A percentile compares a stretch with the other conserved stretches of the same genome.
These are phyloP conservation scores for Escovopsis sp. DNA, from an alignment of 2,329 filamentous ascomycete species.

Conservation along the genomic window DNA sequence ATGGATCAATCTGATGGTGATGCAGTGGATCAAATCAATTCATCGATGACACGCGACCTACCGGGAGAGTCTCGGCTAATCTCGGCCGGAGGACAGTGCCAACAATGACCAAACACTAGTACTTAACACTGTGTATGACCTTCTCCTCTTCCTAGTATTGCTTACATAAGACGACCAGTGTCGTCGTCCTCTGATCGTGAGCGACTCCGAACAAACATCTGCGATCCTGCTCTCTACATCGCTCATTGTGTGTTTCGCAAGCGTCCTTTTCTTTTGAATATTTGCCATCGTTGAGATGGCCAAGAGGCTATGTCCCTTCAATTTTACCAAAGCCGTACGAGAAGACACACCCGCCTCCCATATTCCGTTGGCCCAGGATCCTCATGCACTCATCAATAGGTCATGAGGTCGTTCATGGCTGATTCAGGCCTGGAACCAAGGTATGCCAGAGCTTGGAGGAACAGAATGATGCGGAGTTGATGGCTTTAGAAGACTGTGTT, in stretches of 20 bases:
- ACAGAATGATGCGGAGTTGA: neutral
- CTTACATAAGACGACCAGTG: neutral
- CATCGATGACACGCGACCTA: no score
- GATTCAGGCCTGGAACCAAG: slow-evolving; percentile 81
- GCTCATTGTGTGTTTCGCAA: neutral
- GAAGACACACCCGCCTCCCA: neutral
- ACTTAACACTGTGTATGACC: no score
- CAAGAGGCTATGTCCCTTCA: slow-evolving; percentile 19
- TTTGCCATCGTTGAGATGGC: slow-evolving; percentile 12
- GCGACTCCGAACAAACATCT: neutral
- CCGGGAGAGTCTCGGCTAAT: no score
- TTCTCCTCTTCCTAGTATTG: no score
- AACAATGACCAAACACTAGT: no score
- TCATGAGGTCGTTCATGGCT: slow-evolving; percentile 71
- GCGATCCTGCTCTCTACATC: no score
- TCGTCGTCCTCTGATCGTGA: neutral
- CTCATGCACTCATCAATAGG: slow-evolving; percentile 32
- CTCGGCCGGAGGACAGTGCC: no score
- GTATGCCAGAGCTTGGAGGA: slow-evolving; percentile 28
- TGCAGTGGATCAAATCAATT: no score
- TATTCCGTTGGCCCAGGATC: neutral
- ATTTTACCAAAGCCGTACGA: slow-evolving; percentile 21
- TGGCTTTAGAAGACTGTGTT: neutral
- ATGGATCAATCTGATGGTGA: neutral
- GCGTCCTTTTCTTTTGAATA: neutral